Evolutionary conservation across 129 eudicot species (phyloP), one percentile per base, ranked within the genome.

Genomic region (Artemisia tridentata): DNA sequence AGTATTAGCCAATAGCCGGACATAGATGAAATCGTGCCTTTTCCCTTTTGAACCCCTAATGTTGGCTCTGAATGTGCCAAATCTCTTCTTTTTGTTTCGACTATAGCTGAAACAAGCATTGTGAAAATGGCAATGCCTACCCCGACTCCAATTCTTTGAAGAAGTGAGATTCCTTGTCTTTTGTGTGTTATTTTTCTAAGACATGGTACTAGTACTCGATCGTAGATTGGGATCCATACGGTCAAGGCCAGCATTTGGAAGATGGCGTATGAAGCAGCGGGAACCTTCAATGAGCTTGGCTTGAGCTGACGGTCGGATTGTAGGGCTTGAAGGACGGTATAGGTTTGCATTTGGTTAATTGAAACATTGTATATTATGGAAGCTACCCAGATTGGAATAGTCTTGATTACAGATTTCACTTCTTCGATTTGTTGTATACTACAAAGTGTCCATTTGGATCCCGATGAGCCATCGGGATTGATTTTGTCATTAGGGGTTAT

Each of bases 61-160:
- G 84, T 80, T 11, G 84, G 84, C 71, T 63, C 57, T 1, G 82
- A 68, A 18, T 77, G 80, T 4, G 91, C 91, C 34, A 69, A 5
- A 3, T 66, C 72, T 65, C 87, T 67, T 63, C 96, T 81, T 38
- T 55, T 69, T 19, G 68, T 68, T 45, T 88, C 96, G 4, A 84
- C 61, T 10, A 84, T 1, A 15, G 65, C 96, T 0, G 86, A 69
- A 14, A 84, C 73, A 15, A 86, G 23, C 80, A 89, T 68, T 2
- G 87, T 74, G 14, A 86, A 1, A 17, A 82, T 51, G n/a, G 80
- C 77, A 11, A 89, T 65, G 2, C 76, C 73, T 3, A 73, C 62
- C 5, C 96, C 96, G 2, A 82, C 71, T 1, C 96, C 96, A 19
- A 89, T 84, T 70, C 85, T 81, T 54, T 89, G 96, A 61, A 89